These are phyloP conservation scores for Rhododendron kiyosumense DNA, from an alignment of 148 eudicot species.

Conservation along the genomic window DNA sequence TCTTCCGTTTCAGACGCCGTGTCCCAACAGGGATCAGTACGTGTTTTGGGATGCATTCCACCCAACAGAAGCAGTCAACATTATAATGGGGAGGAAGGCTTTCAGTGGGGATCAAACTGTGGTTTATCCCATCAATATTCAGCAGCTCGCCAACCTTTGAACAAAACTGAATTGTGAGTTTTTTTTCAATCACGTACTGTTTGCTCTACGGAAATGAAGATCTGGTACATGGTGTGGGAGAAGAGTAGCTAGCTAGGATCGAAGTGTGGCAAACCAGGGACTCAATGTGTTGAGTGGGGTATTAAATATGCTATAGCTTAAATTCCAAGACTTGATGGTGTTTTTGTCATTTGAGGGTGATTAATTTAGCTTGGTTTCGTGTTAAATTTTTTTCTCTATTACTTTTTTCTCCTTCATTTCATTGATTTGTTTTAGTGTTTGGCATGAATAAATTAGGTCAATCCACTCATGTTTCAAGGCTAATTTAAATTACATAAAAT, in stretches of 20 bases:
- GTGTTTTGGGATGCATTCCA: slow-evolving; percentile 97
- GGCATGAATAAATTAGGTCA: not conserved
- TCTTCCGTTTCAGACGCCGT: slow-evolving; percentile 74
- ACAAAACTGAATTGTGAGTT: not conserved
- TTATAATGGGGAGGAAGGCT: slow-evolving; percentile 63
- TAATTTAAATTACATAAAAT: too few species aligned
- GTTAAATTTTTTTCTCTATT: not conserved
- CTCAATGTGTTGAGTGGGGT: not conserved
- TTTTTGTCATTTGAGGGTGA: not conserved
- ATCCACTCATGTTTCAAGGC: not conserved
- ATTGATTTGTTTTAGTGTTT: not conserved
- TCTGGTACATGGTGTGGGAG: not conserved
- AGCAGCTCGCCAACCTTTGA: slow-evolving; percentile 71
- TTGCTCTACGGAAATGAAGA: not conserved
- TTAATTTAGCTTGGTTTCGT: not conserved
- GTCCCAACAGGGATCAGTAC: slow-evolving; percentile 54
- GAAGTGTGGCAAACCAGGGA: not conserved
- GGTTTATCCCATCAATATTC: slow-evolving; percentile 73
- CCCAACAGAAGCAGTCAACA: slow-evolving; percentile 71
- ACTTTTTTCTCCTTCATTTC: not conserved
- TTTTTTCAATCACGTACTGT: not conserved
- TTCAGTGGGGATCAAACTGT: slow-evolving; percentile 53
- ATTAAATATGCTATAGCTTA: not conserved
- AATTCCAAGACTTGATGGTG: not conserved
- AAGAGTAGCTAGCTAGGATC: not conserved